These are phyloP conservation scores for Tremellales sp. DNA, from an alignment of 1,284 basidiomycete genomes.

Conservation along the genomic window DNA sequence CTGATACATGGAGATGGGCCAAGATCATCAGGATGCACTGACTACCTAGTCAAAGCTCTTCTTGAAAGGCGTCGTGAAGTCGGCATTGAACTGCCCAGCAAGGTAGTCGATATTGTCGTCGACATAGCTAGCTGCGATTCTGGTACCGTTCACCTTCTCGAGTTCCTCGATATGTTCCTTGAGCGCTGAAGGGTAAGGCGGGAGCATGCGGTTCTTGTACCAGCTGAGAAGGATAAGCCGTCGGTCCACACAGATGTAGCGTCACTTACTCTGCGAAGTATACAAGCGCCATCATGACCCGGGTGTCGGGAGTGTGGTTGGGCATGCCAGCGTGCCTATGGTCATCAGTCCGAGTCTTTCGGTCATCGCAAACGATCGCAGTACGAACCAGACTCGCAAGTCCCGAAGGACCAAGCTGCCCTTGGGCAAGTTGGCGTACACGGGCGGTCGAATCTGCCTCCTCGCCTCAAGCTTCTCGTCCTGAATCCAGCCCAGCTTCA, in stretches of 20 bases:
- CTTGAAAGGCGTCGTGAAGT: constrained; percentile 15
- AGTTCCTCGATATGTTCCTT: constrained; percentile 7
- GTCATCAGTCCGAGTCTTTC: neutral
- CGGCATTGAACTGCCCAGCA: constrained; percentile 8
- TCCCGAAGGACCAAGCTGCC: constrained; percentile 14
- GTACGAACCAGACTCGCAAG: constrained; percentile 13
- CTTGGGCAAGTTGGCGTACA: constrained; percentile 11
- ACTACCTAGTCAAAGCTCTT: constrained; percentile 1
- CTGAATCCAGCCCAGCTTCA: constrained; percentile 4
- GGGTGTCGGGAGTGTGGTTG: constrained; percentile 11
- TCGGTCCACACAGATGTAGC: no score
- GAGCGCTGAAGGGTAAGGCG: constrained; percentile 6
- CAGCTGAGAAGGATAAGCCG: constrained; percentile 4
- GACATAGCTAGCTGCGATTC: constrained; percentile 10
- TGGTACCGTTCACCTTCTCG: constrained; percentile 7
- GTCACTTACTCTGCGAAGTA: constrained; percentile 14
- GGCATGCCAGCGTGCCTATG: constrained; percentile 20
- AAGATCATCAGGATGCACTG: no score
- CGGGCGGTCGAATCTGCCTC: constrained; percentile 10
- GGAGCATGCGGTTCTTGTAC: constrained; percentile 10
- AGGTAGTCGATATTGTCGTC: constrained; percentile 17
- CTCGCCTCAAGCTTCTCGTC: constrained; percentile 11
- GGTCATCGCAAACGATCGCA: neutral
- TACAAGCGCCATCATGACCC: constrained; percentile 16
- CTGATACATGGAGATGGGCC: no score